Percentiles rank a stretch among this genome's conserved stretches.
Evolutionary conservation across 2,329 filamentous ascomycete genomes (phyloP).

Genomic region (Penicillium sp.): DNA sequence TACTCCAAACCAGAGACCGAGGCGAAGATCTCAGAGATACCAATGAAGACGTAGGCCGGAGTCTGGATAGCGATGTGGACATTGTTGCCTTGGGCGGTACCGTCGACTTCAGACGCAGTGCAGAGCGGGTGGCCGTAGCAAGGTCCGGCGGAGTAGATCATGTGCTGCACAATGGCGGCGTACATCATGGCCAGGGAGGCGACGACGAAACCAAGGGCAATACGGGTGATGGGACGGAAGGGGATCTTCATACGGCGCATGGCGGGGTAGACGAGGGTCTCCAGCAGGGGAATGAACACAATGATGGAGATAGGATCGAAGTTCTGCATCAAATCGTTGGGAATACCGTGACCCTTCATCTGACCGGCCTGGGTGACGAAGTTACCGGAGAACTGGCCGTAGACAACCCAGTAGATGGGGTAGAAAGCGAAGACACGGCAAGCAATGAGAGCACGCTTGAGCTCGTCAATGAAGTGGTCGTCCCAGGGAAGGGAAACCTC

Average conservation of each 20-base stretch:
- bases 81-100: conserved; percentile 37
- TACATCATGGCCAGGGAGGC: conserved; percentile 63
- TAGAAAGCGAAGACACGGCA: conserved; percentile 73
- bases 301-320: conserved; percentile 74
- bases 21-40: conserved; percentile 58
- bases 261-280: conserved; percentile 67
- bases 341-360: conserved; percentile 67
- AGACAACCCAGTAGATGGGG: conserved; percentile 68
- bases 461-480: conserved; percentile 69
- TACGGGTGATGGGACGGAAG: conserved; percentile 76
- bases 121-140: conserved; percentile 50
- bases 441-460: conserved; percentile 64
- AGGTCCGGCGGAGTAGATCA: conserved; percentile 55
- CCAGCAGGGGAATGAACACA: conserved; percentile 71
- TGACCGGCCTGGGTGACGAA: conserved; percentile 64
- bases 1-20: conserved; percentile 71
- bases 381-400: conserved; percentile 68
- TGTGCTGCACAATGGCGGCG: conserved; percentile 57
- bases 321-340: conserved; percentile 76
- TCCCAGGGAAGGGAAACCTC: conserved; percentile 58
- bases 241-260: conserved; percentile 63
- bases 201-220: conserved; percentile 68
- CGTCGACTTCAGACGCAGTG: conserved; percentile 32
- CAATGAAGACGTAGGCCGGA: conserved; percentile 47
- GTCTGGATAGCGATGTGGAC: conserved; percentile 48